Percentiles rank a stretch among this genome's conserved stretches.
Conservation (phyloP, 1,284 basidiomycete genomes). For the Earliella scabrosa region DNA sequence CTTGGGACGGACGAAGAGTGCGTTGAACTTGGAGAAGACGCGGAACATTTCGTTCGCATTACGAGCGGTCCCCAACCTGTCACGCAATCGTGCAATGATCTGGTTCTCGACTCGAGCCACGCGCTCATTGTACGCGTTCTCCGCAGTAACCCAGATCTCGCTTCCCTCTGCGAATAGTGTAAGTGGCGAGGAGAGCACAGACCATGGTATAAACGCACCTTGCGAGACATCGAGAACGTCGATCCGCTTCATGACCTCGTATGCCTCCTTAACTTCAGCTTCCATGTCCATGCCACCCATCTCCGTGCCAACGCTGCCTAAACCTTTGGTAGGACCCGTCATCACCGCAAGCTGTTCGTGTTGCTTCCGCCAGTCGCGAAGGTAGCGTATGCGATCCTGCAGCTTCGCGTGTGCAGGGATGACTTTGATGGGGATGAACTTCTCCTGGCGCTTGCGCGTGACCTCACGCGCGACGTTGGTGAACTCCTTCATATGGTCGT, state of each 20-base stretch:
- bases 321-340: conserved; percentile 92
- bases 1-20: conserved; percentile 97
- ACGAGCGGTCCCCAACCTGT: conserved; percentile 92
- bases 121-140: conserved; percentile 97
- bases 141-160: conserved; percentile 98
- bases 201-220: conserved; percentile 55
- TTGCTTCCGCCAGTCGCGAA: conserved; percentile 94
- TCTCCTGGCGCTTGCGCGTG: conserved; percentile 88
- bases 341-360: conserved; percentile 98
- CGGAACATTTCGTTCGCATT: conserved; percentile 99
- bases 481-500: conserved; percentile 97
- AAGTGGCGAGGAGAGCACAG: not conserved
- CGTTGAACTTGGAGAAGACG: conserved; percentile 98
- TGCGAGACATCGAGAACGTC: conserved; percentile 92
- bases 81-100: conserved; percentile 92
- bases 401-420: conserved; percentile 89
- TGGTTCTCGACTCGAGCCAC: conserved; percentile 98
- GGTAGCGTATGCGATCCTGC: conserved; percentile 87
- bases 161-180: conserved; percentile 84
- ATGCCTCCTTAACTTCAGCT: conserved; percentile 93
- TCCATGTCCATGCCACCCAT: conserved; percentile 94
- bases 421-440: conserved; percentile 98
- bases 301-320: conserved; percentile 73
- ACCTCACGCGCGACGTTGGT: conserved; percentile 97
- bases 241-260: conserved; percentile 94